These are phyloP conservation scores for Plasmodium yoelii DNA, from an alignment of 169 alveolate genomes.

Conservation along the genomic window DNA sequence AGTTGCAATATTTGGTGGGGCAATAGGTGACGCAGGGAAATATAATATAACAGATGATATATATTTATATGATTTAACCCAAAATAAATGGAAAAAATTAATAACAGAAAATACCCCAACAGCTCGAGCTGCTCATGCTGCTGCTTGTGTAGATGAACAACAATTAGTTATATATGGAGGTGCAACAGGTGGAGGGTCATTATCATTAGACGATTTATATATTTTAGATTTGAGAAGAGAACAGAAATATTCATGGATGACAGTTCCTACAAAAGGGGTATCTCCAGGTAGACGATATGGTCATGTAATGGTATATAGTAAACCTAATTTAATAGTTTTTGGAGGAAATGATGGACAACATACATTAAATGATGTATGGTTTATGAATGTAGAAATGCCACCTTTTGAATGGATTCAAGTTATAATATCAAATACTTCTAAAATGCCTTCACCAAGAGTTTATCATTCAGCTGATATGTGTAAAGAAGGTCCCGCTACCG, in stretches of 20 bases:
- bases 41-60: slow-evolving; percentile 98
- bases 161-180: slow-evolving; percentile 99
- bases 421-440: slow-evolving; percentile 84
- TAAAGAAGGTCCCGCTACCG: slow-evolving; percentile 98
- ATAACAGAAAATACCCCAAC: slow-evolving; percentile 93
- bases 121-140: slow-evolving; percentile 99
- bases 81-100: slow-evolving; percentile 91
- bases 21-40: slow-evolving; percentile 97
- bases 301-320: slow-evolving; percentile 96
- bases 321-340: slow-evolving; percentile 96
- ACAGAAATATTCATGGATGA: slow-evolving; percentile 96
- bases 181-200: slow-evolving; percentile 99
- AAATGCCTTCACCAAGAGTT: slow-evolving; percentile 96
- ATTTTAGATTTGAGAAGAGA: slow-evolving; percentile 96
- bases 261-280: slow-evolving; percentile 97
- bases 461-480: slow-evolving; percentile 92
- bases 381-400: slow-evolving; percentile 96
- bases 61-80: slow-evolving; percentile 90
- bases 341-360: slow-evolving; percentile 99
- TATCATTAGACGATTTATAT: slow-evolving; percentile 96
- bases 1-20: slow-evolving; percentile 95
- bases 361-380: slow-evolving; percentile 97
- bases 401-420: slow-evolving; percentile 97
- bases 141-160: slow-evolving; percentile 96
- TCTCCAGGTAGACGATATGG: slow-evolving; percentile 99